phyloP scores from a whole-genome alignment of 2,329 filamentous ascomycete genomes.

The Talaromyces rugulosus region DNA sequence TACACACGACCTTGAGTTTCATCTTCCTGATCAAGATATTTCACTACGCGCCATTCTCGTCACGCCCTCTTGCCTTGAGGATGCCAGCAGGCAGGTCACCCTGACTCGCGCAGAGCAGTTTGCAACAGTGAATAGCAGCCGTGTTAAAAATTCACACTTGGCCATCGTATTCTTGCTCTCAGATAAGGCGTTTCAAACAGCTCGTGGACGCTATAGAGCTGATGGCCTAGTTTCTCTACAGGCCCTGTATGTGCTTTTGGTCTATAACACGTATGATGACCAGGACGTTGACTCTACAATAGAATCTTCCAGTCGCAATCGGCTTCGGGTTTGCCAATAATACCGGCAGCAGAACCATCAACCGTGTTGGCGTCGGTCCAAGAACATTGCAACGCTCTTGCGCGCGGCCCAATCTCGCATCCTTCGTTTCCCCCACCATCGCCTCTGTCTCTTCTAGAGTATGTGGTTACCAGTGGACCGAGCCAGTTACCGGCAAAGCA shows the following conservation, averaged over 20 bases:
- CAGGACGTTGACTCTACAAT: background rate
- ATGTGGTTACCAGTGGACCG: constrained; percentile 17
- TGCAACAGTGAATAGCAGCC: background rate
- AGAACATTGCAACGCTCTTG: constrained; percentile 33
- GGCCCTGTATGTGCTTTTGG: constrained; percentile 19
- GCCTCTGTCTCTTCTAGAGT: constrained; percentile 19
- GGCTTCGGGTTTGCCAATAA: constrained; percentile 19
- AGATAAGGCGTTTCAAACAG: constrained; percentile 17
- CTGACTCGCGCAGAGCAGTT: constrained; percentile 17
- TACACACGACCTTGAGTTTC: constrained; percentile 20
- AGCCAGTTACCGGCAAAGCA: constrained; percentile 22
- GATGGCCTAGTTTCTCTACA: constrained; percentile 21
- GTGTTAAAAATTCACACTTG: constrained; percentile 7
- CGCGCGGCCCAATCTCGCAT: constrained; percentile 17
- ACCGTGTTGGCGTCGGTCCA: constrained; percentile 19
- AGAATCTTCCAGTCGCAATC: constrained; percentile 19
- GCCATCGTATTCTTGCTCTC: constrained; percentile 22
- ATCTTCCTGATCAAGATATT: background rate
- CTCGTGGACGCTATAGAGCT: constrained; percentile 17
- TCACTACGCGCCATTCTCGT: constrained; percentile 20
- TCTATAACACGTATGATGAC: background rate
- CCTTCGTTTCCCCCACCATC: constrained; percentile 10
- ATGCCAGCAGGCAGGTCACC: constrained; percentile 15
- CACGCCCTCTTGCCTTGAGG: constrained; percentile 16
- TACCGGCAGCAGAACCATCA: constrained; percentile 28